Conservation (phyloP, 768 basidiomycete species). For the Termitomyces sp. region DNA sequence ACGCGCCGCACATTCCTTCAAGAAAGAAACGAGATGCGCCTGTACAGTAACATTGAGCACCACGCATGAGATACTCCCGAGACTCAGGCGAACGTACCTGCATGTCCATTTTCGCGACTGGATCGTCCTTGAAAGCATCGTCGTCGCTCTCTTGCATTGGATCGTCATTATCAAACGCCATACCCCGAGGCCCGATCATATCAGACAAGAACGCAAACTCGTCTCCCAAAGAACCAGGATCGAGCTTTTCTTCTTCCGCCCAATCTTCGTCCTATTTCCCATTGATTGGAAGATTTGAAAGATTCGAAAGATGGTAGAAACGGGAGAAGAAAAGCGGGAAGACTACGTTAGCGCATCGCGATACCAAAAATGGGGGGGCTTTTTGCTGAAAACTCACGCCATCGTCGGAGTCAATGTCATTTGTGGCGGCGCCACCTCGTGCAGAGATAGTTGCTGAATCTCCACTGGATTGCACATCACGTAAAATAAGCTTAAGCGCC, state of each 20-base stretch:
- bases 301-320: background rate
- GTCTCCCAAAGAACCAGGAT: slow-evolving; percentile 58
- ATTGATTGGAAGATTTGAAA: background rate
- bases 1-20: slow-evolving; percentile 58
- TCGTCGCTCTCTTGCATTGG: slow-evolving; percentile 72
- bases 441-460: slow-evolving; percentile 64
- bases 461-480: slow-evolving; percentile 76
- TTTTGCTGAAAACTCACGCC: slow-evolving; percentile 44
- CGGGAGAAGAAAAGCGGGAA: background rate
- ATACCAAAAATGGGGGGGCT: background rate
- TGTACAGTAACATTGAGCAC: slow-evolving; percentile 18
- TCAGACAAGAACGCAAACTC: slow-evolving; percentile 83
- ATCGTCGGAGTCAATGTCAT: slow-evolving; percentile 71
- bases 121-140: slow-evolving; percentile 84
- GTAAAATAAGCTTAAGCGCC: slow-evolving; percentile 82
- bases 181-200: slow-evolving; percentile 67
- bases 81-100: slow-evolving; percentile 28
- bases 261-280: slow-evolving; percentile 75
- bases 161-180: slow-evolving; percentile 73
- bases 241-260: slow-evolving; percentile 77
- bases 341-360: slow-evolving; percentile 1
- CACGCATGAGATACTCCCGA: background rate
- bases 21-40: slow-evolving; percentile 66
- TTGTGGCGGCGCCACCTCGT: slow-evolving; percentile 31
- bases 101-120: slow-evolving; percentile 84